These are phyloP conservation scores for Obba rivulosa DNA, from an alignment of 768 basidiomycete genomes.

Conservation along the genomic window DNA sequence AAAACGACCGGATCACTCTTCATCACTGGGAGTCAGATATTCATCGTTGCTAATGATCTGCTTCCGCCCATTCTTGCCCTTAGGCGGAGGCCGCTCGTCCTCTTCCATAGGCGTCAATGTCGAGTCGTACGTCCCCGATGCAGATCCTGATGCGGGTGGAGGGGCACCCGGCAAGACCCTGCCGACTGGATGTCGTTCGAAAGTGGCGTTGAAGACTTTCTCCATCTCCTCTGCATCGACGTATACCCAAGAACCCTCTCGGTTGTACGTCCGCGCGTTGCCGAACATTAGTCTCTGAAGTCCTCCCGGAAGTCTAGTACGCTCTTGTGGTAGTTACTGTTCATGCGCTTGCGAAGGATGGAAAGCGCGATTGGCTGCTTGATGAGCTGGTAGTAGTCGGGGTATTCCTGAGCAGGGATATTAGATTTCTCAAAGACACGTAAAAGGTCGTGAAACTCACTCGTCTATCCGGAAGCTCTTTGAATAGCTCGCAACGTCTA, in stretches of 20 bases:
- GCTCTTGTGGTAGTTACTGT: constrained; percentile 63
- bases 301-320: constrained; percentile 70
- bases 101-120: constrained; percentile 81
- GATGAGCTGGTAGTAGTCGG: constrained; percentile 91
- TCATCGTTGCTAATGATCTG: constrained; percentile 70
- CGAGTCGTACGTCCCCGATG: constrained; percentile 42
- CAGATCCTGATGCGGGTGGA: constrained; percentile 34
- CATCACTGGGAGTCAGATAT: constrained; percentile 68
- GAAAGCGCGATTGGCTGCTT: constrained; percentile 82
- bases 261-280: constrained; percentile 92
- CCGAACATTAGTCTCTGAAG: constrained; percentile 89
- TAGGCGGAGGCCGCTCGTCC: constrained; percentile 59
- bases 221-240: constrained; percentile 93
- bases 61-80: constrained; percentile 58
- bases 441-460: constrained; percentile 39
- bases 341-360: constrained; percentile 74
- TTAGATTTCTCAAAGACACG: constrained; percentile 10
- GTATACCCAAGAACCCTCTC: constrained; percentile 94
- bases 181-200: constrained; percentile 56
- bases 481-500: constrained; percentile 82
- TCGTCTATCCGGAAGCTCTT: constrained; percentile 76
- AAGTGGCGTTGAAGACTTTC: constrained; percentile 73
- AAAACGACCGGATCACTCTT: constrained; percentile 42
- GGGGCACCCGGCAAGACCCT: constrained; percentile 75
- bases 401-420: constrained; percentile 81